These are phyloP conservation scores for Cyclospora cayetanensis DNA, from an alignment of 169 alveolate genomes.

Conservation along the genomic window DNA sequence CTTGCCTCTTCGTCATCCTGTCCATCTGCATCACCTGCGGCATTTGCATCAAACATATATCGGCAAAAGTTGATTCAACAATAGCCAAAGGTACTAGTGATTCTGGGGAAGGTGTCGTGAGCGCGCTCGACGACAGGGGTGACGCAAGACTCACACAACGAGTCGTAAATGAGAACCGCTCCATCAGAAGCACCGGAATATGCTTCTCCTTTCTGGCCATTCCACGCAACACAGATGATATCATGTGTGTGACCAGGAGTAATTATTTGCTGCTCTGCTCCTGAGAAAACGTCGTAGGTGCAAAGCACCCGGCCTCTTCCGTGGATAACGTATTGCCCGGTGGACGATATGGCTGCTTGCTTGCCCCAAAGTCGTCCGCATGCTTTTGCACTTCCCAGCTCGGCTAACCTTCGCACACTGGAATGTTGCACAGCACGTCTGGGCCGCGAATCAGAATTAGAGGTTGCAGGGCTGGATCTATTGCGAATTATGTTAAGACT, in stretches of 20 bases:
- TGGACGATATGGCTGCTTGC: conserved; percentile 34
- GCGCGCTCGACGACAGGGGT: too few relatives aligned
- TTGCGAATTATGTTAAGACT: neutral
- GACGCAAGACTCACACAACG: conserved; percentile 25
- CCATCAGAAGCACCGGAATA: conserved; percentile 55
- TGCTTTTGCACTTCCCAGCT: neutral
- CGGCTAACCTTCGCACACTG: neutral
- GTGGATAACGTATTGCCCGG: conserved; percentile 39
- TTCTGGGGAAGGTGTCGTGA: too few relatives aligned
- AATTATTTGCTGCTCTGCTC: conserved; percentile 9
- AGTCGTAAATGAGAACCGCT: conserved; percentile 16
- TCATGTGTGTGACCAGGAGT: conserved; percentile 25
- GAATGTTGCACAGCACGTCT: neutral
- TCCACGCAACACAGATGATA: conserved; percentile 50
- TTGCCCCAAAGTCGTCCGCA: conserved; percentile 9
- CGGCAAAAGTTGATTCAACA: too few relatives aligned
- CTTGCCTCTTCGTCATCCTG: too few relatives aligned
- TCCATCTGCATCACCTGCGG: too few relatives aligned
- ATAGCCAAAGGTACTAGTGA: too few relatives aligned
- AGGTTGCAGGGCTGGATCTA: neutral
- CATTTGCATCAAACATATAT: too few relatives aligned
- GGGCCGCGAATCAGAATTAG: neutral
- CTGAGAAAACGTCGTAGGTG: conserved; percentile 31
- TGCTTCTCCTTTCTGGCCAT: conserved; percentile 44
- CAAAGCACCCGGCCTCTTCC: conserved; percentile 61